Base-by-base conservation (phyloP, 2,329 filamentous ascomycete genomes). In the Penicillium glabrum region DNA sequence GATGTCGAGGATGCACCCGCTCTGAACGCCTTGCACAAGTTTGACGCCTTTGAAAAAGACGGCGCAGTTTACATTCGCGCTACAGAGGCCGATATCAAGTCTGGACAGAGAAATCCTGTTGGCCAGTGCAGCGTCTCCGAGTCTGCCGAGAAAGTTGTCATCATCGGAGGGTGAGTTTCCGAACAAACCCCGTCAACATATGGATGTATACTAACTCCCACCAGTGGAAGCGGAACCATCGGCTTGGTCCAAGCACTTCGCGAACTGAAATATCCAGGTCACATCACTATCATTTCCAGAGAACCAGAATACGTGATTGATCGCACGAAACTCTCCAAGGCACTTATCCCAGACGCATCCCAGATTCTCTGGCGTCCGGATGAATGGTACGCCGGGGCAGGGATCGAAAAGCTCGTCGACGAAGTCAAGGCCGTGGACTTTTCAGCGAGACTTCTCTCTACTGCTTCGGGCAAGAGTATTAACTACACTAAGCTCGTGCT, bases 1-100 rank as follows among this genome's bases (percentile, higher is more conserved):
- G 95, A 99, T 67, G 90, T 98, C 57, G 95, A 99, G 77, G 91
- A 98, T 70, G 93, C 93, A 0, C 95, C 95, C 0, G 95, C 91
- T 2, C 84, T 96, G 26, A 91, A 98, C 68, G 83, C 90, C n/a
- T 79, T 99, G 26, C 84, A 89, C 46, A 88, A 88, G 50, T 99
- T 96, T 78, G 86, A 91, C 52, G 80, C 97, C 31, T 79, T 86
- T 31, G 88, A 96, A 73, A 92, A 89, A 69, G 86, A 95, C 66
- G 92, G 91, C 31, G 88, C 84, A 5, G 87, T 97, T 2, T 98
- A 92, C 73, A 85, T 99, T 61, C 88, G 88, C 41, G 92, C 89
- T 24, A 90, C 93, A 29, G 88, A 95, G 72, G 82, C 84, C 1
- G 81, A 82, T 29, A 89, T 99, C 77, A 96, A 95, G 76, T 79